These are phyloP conservation scores for Tilletia caries DNA, from an alignment of 1,284 basidiomycete genomes.

Conservation along the genomic window DNA sequence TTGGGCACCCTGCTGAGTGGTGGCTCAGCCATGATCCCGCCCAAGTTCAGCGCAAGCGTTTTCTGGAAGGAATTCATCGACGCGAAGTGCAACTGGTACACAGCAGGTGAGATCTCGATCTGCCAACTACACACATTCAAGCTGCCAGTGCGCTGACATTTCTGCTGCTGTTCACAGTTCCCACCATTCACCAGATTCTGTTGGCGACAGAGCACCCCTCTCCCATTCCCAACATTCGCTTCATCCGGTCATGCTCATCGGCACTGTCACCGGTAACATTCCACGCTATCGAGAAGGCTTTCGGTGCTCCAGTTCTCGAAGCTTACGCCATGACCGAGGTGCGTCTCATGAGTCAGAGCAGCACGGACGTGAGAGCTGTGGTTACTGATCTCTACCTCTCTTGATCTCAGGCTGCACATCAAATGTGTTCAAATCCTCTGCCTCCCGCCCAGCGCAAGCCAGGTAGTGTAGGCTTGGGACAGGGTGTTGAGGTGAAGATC, in stretches of 20 bases:
- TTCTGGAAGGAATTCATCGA: slow-evolving; percentile 63
- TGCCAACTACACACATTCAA: not conserved
- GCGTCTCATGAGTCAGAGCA: no score
- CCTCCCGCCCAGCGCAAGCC: slow-evolving; percentile 55
- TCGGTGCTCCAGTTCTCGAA: slow-evolving; percentile 59
- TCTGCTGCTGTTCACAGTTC: slow-evolving; percentile 55
- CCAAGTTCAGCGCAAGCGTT: slow-evolving; percentile 61
- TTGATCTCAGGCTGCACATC: slow-evolving; percentile 54
- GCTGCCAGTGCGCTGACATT: slow-evolving; percentile 57
- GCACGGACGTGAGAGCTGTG: not conserved
- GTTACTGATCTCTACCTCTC: not conserved
- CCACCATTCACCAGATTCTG: slow-evolving; percentile 59
- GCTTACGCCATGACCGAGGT: slow-evolving; percentile 55
- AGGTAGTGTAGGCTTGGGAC: slow-evolving; percentile 57
- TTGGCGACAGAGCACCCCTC: slow-evolving; percentile 55
- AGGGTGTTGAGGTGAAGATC: slow-evolving; percentile 57
- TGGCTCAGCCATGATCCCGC: slow-evolving; percentile 64
- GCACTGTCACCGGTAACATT: slow-evolving; percentile 57
- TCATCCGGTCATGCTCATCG: slow-evolving; percentile 59
- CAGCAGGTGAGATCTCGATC: slow-evolving; percentile 21
- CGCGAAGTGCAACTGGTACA: slow-evolving; percentile 45
- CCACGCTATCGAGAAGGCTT: slow-evolving; percentile 56
- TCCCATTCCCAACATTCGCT: slow-evolving; percentile 55
- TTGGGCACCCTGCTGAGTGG: slow-evolving; percentile 64
- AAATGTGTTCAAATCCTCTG: slow-evolving; percentile 56